These are phyloP conservation scores for Hyaloscypha variabilis DNA, from an alignment of 495 filamentous ascomycete genomes.

Conservation along the genomic window DNA sequence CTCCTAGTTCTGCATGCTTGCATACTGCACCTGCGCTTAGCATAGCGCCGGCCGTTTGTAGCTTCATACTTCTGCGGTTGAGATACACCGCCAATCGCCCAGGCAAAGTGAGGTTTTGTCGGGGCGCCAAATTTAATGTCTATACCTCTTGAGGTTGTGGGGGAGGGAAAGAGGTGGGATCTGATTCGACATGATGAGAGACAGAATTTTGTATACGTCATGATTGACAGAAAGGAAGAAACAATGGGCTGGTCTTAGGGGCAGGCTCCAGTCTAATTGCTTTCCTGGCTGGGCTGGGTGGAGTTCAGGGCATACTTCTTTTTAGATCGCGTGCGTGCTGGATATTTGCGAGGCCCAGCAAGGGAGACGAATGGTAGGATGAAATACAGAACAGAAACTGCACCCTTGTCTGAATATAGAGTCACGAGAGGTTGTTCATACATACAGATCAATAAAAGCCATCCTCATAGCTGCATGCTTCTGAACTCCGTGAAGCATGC, in stretches of 20 bases:
- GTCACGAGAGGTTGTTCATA: neutral
- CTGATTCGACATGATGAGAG: neutral
- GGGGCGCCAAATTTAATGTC: slow-evolving; percentile 27
- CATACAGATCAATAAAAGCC: neutral
- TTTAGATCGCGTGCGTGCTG: slow-evolving; percentile 3
- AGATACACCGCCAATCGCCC: slow-evolving; percentile 5
- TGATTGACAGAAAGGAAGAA: neutral
- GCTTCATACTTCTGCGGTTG: slow-evolving; percentile 4
- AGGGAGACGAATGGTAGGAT: slow-evolving; percentile 2
- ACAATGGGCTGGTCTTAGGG: neutral
- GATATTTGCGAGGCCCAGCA: neutral
- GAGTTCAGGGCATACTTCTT: neutral
- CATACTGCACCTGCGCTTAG: slow-evolving; percentile 7
- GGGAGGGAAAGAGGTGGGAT: neutral
- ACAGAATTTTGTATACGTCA: slow-evolving; percentile 5
- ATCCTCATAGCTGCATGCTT: neutral
- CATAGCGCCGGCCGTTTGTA: slow-evolving; percentile 19
- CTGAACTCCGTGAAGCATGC: neutral
- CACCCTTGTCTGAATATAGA: slow-evolving; percentile 4
- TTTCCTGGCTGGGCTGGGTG: slow-evolving; percentile 10
- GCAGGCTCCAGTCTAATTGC: neutral
- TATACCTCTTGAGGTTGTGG: slow-evolving; percentile 20
- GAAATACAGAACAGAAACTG: neutral
- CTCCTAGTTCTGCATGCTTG: slow-evolving; percentile 13
- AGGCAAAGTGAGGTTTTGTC: neutral